These are phyloP conservation scores for Cladosporium sp. DNA, from an alignment of 2,329 filamentous ascomycete species.

Conservation along the genomic window DNA sequence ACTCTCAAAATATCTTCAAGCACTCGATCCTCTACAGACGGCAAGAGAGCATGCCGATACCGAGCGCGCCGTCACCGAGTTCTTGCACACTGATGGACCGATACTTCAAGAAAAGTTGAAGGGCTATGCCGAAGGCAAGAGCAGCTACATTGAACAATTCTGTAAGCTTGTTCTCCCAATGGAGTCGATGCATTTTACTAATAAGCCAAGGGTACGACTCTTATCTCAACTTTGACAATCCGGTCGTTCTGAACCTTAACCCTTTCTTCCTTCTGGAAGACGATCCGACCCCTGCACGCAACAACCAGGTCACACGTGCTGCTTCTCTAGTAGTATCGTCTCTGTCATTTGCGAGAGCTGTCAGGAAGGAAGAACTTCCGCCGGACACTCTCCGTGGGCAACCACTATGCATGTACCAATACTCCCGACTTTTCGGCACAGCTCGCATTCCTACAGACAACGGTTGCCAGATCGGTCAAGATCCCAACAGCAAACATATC, in stretches of 20 bases:
- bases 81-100: constrained; percentile 76
- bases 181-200: neutral
- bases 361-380: constrained; percentile 87
- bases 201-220: constrained; percentile 83
- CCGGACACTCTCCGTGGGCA: constrained; percentile 82
- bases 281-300: constrained; percentile 91
- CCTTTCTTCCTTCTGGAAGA: constrained; percentile 97
- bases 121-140: constrained; percentile 84
- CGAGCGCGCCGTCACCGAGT: constrained; percentile 75
- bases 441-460: constrained; percentile 91
- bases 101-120: constrained; percentile 85
- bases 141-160: constrained; percentile 98
- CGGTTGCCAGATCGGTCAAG: constrained; percentile 93
- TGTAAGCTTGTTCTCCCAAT: constrained; percentile 61
- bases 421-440: constrained; percentile 91
- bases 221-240: constrained; percentile 96
- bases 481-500: constrained; percentile 88
- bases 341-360: constrained; percentile 86
- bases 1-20: constrained; percentile 74
- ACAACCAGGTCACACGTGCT: constrained; percentile 93
- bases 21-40: constrained; percentile 78
- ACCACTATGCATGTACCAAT: constrained; percentile 97
- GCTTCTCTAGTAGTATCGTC: constrained; percentile 90
- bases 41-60: constrained; percentile 81
- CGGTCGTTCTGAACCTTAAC: constrained; percentile 94